Evolutionary conservation across 106 monocot genomes (phyloP), one percentile per base, ranked within the genome.

Genomic region (Dioscorea zingiberensis): DNA sequence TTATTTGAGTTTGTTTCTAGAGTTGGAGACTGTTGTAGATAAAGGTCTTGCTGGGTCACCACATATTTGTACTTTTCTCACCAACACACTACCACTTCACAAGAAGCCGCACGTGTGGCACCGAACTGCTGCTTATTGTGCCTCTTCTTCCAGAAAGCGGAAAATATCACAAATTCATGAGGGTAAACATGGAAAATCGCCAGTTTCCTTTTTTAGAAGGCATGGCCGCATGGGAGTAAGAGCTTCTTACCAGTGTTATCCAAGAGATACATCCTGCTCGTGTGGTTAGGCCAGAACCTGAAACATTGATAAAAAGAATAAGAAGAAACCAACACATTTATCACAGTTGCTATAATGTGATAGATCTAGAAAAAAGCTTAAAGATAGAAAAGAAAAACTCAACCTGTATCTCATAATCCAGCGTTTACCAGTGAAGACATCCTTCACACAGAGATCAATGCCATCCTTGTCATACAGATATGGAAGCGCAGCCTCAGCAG

Each of bases 271-370:
- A 64, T 24, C 21, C 46, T 64, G 47, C 63, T 46, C 8, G 14
- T 46, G 45, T 64, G 45, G 13, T 64, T 64, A 11, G 63, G 44
- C 63, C 46, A 64, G 46, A 46, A 47, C 21, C 63, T 64, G 21
- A 15, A 46, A 45, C 4, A 56, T 22, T 12, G 22, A 56, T 7
- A 19, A 51, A 49, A 51, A 51, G 9, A 58, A 26, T 14, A 58
- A 58, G 26, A 21, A 23, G 24, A 58, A 27, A 21, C 5, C 58
- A 58, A 23, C 1, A 21, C 25, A 55, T 25, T 21, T 58, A 23
- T 14, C 13, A 13, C 23, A 58, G 10, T 8, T 13, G 7, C 51
- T 13, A 13, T 51, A 16, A 49, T 18, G 1, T 51, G 51, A 38
- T 38, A 38, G 6, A 38, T 30, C 2, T 49, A 18, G 2, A 49